Base-by-base conservation (phyloP, 2,329 filamentous ascomycete species). In the Aspergillus cejpii region DNA sequence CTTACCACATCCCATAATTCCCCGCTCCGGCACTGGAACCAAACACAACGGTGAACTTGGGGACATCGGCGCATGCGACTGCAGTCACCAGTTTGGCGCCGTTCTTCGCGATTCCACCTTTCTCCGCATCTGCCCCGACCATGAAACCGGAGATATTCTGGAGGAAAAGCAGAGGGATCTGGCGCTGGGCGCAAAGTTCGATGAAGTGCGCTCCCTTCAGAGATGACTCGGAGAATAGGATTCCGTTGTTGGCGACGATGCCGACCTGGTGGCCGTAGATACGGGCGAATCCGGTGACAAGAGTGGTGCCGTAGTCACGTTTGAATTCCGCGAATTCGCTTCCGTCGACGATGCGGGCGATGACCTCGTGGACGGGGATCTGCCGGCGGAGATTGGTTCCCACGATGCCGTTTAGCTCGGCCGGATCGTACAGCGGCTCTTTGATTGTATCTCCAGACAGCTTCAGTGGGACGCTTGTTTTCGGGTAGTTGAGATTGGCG, bases 111-210 rank as follows among this genome's bases (percentile, higher is more conserved):
- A 98, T 97, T 10, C 92, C 92, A 41, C 91, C 91, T 43, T 85
- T 84, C 70, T 98, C 92, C 0, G 91, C 89, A 58, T 92, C 87
- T 14, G 81, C 79, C 34, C 92, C 92, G 24, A 98, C 92, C 92
- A 98, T 98, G 78, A 98, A 98, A 34, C 92, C 92, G 5, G 83
- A 84, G 63, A 98, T 97, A 67, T 98, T 97, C 66, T 98, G 92
- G 15, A 98, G 73, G 70, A 97, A 97, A 40, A 97, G 77, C 7
- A 97, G 75, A 1, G 92, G 91, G 45, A 97, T 86, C 43, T 87
- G 82, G 45, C 92, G 84, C 68, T 96, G 89, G 23, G 85, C 78
- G 72, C 91, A 97, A 3, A 98, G 80, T 69, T 98, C 87, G 59
- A 97, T 88, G 67, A 98, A 98, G 70, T 98, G 92, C 0, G 92